Evolutionary conservation across 176 grass and related monocot species (phyloP).

Genomic region (Musa acuminata): DNA sequence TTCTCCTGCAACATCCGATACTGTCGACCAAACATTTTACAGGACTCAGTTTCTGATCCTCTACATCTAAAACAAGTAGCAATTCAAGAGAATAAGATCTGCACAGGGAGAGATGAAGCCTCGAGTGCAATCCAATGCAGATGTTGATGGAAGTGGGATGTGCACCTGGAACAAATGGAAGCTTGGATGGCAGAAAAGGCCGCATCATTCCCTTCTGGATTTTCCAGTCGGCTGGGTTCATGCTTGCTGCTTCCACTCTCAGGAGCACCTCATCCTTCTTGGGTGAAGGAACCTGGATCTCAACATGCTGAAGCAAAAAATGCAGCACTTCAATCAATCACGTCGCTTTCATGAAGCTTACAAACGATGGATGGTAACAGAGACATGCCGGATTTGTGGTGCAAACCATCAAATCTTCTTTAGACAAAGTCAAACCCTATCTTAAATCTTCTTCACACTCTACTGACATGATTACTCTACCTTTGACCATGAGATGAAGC

Average conservation of each 20-base stretch:
- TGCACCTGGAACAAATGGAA: slow-evolving; percentile 64
- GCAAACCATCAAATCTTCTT: too few relatives aligned
- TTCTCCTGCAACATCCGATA: slow-evolving; percentile 49
- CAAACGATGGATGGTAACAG: too few relatives aligned
- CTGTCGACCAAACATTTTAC: slow-evolving; percentile 12
- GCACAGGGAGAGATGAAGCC: too few relatives aligned
- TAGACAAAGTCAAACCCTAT: too few relatives aligned
- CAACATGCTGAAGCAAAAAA: slow-evolving; percentile 33
- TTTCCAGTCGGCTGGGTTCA: slow-evolving; percentile 79
- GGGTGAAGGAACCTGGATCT: slow-evolving; percentile 36
- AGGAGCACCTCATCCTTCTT: slow-evolving; percentile 53
- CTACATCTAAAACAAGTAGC: not conserved
- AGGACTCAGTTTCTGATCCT: not conserved
- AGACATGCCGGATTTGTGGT: too few relatives aligned
- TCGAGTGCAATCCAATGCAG: too few relatives aligned
- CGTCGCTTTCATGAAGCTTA: not conserved
- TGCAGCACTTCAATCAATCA: not conserved
- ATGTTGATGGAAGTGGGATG: not conserved
- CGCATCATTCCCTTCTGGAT: slow-evolving; percentile 42
- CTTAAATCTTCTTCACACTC: too few relatives aligned
- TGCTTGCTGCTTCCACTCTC: slow-evolving; percentile 50
- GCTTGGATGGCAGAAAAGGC: slow-evolving; percentile 43
- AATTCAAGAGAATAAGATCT: too few relatives aligned
- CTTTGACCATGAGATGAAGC: too few relatives aligned
- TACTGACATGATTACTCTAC: too few relatives aligned